phyloP scores from a whole-genome alignment of 176 grass and related monocot species.

The Coix lacrymajobi region DNA sequence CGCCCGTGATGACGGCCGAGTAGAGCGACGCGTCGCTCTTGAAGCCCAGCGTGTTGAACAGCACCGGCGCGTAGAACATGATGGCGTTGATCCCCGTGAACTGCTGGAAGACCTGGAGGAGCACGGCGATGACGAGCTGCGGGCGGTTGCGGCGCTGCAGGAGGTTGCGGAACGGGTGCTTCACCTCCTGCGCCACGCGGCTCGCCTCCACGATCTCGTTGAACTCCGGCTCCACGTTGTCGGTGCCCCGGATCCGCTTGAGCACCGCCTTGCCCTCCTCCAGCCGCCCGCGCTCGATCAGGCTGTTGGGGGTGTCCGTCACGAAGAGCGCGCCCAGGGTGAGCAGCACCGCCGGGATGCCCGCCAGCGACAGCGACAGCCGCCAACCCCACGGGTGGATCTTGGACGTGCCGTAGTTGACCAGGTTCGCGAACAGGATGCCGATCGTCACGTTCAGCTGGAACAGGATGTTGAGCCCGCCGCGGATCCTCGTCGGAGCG shows the following conservation, averaged over 20 bases:
- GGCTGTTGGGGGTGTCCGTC: slow-evolving; percentile 78
- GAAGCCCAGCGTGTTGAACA: slow-evolving; percentile 91
- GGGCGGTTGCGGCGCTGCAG: slow-evolving; percentile 63
- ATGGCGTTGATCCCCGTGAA: slow-evolving; percentile 96
- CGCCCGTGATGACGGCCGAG: slow-evolving; percentile 86
- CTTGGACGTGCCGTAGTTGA: slow-evolving; percentile 73
- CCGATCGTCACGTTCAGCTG: slow-evolving; percentile 94
- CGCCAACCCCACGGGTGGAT: slow-evolving; percentile 81
- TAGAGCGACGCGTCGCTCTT: slow-evolving; percentile 83
- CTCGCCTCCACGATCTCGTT: slow-evolving; percentile 87
- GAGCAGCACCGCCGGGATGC: slow-evolving; percentile 73
- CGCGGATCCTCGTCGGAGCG: slow-evolving; percentile 79
- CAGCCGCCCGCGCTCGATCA: slow-evolving; percentile 70
- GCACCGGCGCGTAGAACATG: slow-evolving; percentile 98
- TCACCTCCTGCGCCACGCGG: slow-evolving; percentile 68
- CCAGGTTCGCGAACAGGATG: slow-evolving; percentile 81
- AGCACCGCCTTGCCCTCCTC: slow-evolving; percentile 78
- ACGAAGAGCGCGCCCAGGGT: slow-evolving; percentile 74
- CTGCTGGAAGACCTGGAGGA: slow-evolving; percentile 96
- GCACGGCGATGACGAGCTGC: slow-evolving; percentile 73
- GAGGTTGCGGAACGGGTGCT: slow-evolving; percentile 95
- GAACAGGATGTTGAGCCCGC: slow-evolving; percentile 93
- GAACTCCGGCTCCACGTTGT: slow-evolving; percentile 82
- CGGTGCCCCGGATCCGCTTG: slow-evolving; percentile 60
- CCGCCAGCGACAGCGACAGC: slow-evolving; percentile 68